A percentile compares a stretch with the other conserved stretches of the same genome.
phyloP scores from a whole-genome alignment of 768 basidiomycete species.

The Boletus tylopilopsis region DNA sequence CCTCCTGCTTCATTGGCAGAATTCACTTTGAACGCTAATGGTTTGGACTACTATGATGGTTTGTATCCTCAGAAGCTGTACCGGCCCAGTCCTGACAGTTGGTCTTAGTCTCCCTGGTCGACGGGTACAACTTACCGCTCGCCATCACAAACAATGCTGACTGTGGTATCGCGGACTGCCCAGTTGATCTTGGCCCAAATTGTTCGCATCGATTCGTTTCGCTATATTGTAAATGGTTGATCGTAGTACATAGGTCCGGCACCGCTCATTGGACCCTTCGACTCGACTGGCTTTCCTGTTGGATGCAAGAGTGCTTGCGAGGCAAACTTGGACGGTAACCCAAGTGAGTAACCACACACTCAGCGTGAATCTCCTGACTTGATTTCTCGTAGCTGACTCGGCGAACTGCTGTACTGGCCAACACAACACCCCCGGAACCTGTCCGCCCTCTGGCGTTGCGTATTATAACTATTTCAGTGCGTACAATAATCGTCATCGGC shows the following conservation, averaged over 20 bases:
- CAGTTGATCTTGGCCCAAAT: slow-evolving; percentile 56
- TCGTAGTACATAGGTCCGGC: slow-evolving; percentile 39
- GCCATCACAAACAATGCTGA: slow-evolving; percentile 52
- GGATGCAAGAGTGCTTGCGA: slow-evolving; percentile 62
- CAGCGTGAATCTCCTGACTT: not conserved
- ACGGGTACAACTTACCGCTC: slow-evolving; percentile 63
- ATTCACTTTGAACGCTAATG: slow-evolving; percentile 51
- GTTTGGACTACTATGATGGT: slow-evolving; percentile 61
- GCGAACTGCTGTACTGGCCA: slow-evolving; percentile 63
- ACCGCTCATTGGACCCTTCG: slow-evolving; percentile 48
- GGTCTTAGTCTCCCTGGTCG: slow-evolving; percentile 54
- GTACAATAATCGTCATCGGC: slow-evolving; percentile 3
- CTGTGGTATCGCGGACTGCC: slow-evolving; percentile 54
- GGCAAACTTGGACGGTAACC: slow-evolving; percentile 34
- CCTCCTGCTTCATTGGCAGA: slow-evolving; percentile 70
- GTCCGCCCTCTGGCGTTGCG: slow-evolving; percentile 45
- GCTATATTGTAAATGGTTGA: not conserved
- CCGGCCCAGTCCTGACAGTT: not conserved
- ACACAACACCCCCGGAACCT: slow-evolving; percentile 49
- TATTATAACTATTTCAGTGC: slow-evolving; percentile 48
- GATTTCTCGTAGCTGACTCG: slow-evolving; percentile 42
- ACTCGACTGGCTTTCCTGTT: slow-evolving; percentile 49
- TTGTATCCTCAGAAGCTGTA: not conserved
- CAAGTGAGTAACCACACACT: slow-evolving; percentile 19
- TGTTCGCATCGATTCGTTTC: slow-evolving; percentile 34